Base-by-base conservation (phyloP, 2,329 filamentous ascomycete genomes). In the Talaromyces rugulosus region DNA sequence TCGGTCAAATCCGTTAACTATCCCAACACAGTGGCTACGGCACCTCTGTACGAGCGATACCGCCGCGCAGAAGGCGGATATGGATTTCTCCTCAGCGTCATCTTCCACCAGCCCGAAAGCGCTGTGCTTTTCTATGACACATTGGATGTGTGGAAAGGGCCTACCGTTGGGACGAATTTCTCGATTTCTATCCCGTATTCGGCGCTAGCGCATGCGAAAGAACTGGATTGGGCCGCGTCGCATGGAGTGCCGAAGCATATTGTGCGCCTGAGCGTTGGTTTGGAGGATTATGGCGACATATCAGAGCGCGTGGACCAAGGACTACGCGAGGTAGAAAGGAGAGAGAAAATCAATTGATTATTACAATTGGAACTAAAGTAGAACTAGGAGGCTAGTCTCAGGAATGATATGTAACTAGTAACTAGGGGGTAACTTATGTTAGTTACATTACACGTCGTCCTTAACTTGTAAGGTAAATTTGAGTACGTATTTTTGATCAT, bases 71-170 rank as follows among this genome's bases (percentile, higher is more conserved):
- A 64, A 14, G 67, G 66, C 8, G 70, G 71, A 8, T 71, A 71
- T 44, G 69, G 70, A 0, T 66, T 63, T 36, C 47, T 74, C 1
- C 51, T 73, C 3, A 66, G 64, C 23, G 62, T 74, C 18, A 58
- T 66, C 1, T 73, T 73, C 56, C 63, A 62, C 3, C 30, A 63
- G 3, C 57, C 66, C 1, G 36, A 62, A 2, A 60, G 51, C 16
- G 69, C 73, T 2, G 65, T 65, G 9, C 56, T 59, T 1, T 76
- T 76, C 58, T 73, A 72, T 62, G 67, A 75, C 60, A 59, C 60
- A 5, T 62, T 77, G 23, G 65, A 74, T 59, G 64, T 74, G 8
- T 67, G 67, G 23, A 74, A 74, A 58, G 72, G 74, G 0, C 67
- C 70, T 0, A 72, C 65, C 50, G 63, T 72, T 28, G 72, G 72